Conservation (phyloP, 2,329 filamentous ascomycete species). For the Paracorniculantispora psalliotae region DNA sequence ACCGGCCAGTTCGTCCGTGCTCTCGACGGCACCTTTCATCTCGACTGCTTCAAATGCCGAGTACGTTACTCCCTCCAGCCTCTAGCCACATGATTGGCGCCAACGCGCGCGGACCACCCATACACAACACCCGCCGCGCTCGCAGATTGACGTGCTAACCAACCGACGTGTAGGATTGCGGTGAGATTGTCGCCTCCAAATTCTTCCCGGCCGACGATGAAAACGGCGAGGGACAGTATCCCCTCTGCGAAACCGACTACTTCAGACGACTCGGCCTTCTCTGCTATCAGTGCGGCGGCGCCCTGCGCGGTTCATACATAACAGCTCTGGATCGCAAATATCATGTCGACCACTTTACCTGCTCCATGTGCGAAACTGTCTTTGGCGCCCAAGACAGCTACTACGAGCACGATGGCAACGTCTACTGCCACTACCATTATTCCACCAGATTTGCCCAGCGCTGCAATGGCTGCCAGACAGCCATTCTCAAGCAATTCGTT, state of each 20-base stretch:
- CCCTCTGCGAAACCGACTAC: constrained; percentile 96
- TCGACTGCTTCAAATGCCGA: constrained; percentile 96
- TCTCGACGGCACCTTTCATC: constrained; percentile 86
- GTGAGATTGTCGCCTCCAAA: constrained; percentile 94
- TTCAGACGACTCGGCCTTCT: constrained; percentile 87
- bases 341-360: constrained; percentile 98
- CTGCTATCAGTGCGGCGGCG: constrained; percentile 87
- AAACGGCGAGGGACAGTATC: constrained; percentile 79
- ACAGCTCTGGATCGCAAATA: constrained; percentile 97
- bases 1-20: constrained; percentile 96
- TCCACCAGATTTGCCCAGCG: constrained; percentile 94
- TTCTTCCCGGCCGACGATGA: constrained; percentile 97
- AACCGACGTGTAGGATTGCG: constrained; percentile 62
- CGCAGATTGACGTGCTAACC: constrained; percentile 2
- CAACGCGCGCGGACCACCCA: not conserved
- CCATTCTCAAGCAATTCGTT: constrained; percentile 97
- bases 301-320: constrained; percentile 93
- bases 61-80: constrained; percentile 48
- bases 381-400: constrained; percentile 98
- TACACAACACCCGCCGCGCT: not conserved
- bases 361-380: constrained; percentile 93
- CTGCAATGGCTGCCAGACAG: constrained; percentile 94
- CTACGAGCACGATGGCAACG: constrained; percentile 93
- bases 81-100: not conserved
- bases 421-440: constrained; percentile 99